Evolutionary conservation across 495 filamentous ascomycete species (phyloP).

Genomic region (Opeltia flavorubescens): DNA sequence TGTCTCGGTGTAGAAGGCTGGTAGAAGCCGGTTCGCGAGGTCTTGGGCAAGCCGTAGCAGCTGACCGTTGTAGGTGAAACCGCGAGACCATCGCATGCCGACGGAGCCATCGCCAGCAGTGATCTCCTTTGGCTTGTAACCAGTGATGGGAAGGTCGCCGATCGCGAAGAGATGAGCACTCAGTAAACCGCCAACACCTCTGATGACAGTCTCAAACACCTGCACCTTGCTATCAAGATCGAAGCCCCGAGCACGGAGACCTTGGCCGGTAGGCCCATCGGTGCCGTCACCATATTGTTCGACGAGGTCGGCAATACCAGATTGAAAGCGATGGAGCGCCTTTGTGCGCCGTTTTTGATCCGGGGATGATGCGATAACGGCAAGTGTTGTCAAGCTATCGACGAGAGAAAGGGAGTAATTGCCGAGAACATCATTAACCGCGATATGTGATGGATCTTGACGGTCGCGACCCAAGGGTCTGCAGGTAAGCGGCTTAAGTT

Average conservation of each 20-base stretch:
- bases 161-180: slow-evolving; percentile 89
- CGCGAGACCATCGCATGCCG: slow-evolving; percentile 53
- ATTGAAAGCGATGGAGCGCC: slow-evolving; percentile 62
- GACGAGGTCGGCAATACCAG: slow-evolving; percentile 65
- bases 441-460: slow-evolving; percentile 65
- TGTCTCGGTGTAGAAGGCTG: slow-evolving; percentile 79
- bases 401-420: slow-evolving; percentile 94
- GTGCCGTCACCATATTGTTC: slow-evolving; percentile 77
- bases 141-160: slow-evolving; percentile 70
- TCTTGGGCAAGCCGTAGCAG: slow-evolving; percentile 74
- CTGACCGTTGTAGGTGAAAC: slow-evolving; percentile 80
- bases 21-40: slow-evolving; percentile 67
- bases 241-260: slow-evolving; percentile 67
- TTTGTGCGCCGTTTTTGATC: slow-evolving; percentile 37
- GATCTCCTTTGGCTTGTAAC: slow-evolving; percentile 46
- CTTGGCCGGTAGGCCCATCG: slow-evolving; percentile 51
- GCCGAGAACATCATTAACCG: slow-evolving; percentile 87
- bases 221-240: slow-evolving; percentile 96
- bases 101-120: slow-evolving; percentile 18
- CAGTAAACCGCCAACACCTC: slow-evolving; percentile 79
- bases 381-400: slow-evolving; percentile 86
- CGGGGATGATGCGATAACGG: slow-evolving; percentile 67
- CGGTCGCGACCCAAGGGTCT: slow-evolving; percentile 68
- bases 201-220: slow-evolving; percentile 94
- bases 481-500: slow-evolving; percentile 82